Base-by-base conservation (phyloP, 2,329 filamentous ascomycete genomes). In the Fusarium dimerum region DNA sequence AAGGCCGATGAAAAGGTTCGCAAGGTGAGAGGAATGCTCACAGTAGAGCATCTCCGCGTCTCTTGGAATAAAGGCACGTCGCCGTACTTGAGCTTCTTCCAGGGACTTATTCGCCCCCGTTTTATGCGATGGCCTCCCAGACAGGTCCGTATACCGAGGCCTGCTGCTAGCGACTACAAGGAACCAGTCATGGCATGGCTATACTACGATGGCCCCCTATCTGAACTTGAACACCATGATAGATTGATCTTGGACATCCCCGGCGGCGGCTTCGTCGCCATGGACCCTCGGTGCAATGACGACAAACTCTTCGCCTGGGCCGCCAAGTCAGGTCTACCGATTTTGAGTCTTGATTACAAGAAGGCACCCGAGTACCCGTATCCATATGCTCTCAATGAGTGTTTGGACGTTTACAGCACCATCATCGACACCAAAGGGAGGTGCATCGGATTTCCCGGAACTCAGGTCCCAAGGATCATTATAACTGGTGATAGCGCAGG, bases 1-100 rank as follows among this genome's bases (percentile, higher is more conserved):
- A 88, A 91, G 66, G 94, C 94, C 11, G 94, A 97, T 68, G 94
- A 97, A 72, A 97, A 97, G 74, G 93, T 97, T 13, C 83, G 93
- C 56, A 94, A 94, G 70, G 89, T 99, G 9, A 80, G 94, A 54
- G 90, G 86, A 13, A 88, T 88, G 56, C 75, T 97, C 65, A 97
- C 92, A 0, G 85, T 97, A 6, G 92, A 97, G 38, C 94, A 97
- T 71, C 71, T 99, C 64, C 83, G 94, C 6, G 87, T 97, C 8
- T 90, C 90, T 50, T 99, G 94, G 94, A 95, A 97, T 66, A 99
- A 99, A 70, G 86, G 89, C 12, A 95, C 85, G 1, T 92, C 91
- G 9, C 92, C 94, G 1, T 96, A 96, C 67, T 76, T 99, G 15
- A 78, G 81, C 47, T 86, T 89, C 54, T 70, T 94, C 48, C 88